Base-by-base conservation (phyloP, 495 filamentous ascomycete species). In the Penicillium longicatenatum region DNA sequence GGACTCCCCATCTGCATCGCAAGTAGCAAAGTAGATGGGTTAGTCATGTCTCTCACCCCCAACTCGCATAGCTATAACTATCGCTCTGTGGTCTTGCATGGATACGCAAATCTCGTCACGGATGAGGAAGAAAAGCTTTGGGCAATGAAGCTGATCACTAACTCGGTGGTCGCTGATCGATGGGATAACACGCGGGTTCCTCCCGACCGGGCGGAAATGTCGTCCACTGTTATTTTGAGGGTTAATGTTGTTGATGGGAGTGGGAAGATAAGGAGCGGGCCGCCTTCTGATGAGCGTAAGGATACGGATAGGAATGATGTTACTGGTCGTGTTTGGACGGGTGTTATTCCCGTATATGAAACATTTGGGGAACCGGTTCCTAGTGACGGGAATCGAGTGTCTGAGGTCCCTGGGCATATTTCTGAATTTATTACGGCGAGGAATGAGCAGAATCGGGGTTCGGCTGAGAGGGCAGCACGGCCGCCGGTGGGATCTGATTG, bases 11-110 rank as follows among this genome's bases (percentile, higher is more conserved):
- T 84, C 64, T 92, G 75, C 74, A 82, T 86, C 33, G 88, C 79
- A 62, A 87, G 83, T 11, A 93, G 78, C 56, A 81, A 80, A 56
- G 71, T 92, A 16, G 90, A 93, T 74, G 90, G 91, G 19, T 70
- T 93, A 8, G 84, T 93, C 41, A 79, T 95, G 17, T 80, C 89
- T 6, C 80, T 93, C 69, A 88, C 90, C 0, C 91, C 93, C 30
- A 87, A 88, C 73, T 77, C 79, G 17, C 90, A 96, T 76, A 89
- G 82, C 69, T 93, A 89, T 77, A 96, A 96, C 76, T 97, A 94
- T 75, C 91, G 91, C 65, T 90, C 86, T 37, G 92, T 89, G 9
- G 73, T 90, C 16, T 78, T 95, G 20, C 90, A 92, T 66, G 92
- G 93, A 6, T 82, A 85, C 65, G 93, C 89, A 14, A 72, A 63